Base-by-base conservation (phyloP, 495 filamentous ascomycete species). In the Aspergillus affinis region DNA sequence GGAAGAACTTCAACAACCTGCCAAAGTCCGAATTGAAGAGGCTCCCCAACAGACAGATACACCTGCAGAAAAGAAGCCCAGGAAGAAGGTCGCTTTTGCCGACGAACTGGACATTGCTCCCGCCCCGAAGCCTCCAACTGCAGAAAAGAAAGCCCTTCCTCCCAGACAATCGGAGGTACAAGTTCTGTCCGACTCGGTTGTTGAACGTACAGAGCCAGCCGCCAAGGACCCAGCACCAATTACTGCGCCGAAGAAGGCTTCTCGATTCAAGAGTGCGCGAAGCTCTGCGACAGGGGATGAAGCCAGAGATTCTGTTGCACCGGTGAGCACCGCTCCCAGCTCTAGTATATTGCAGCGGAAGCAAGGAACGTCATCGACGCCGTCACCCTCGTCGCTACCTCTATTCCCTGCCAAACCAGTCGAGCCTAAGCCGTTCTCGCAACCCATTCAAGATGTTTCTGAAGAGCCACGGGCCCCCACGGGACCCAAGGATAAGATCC, bases 41-140 rank as follows among this genome's bases (percentile, higher is more conserved):
- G 51, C 47, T 17, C 51, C 55, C 19, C 64, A 65, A 1, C 20
- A 53, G 8, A 47, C 54, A 0, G 59, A 59, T 12, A 49, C 47
- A 48, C 48, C 21, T 23, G 60, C 67, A 27, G 64, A 63, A 45
- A 65, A 73, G 49, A 81, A 81, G 48, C 61, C 70, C 4, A 77
- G 77, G 61, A 91, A 89, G 78, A 96, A 92, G 73, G 84, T 84
- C 26, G 90, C 95, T 8, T 96, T 96, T 71, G 87, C 92, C 4
- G 67, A 86, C 23, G 81, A 85, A 21, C 81, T 96, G 48, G 89
- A 97, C 66, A 88, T 96, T 60, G 83, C 86, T 3, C 79, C 82
- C 51, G 61, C 69, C 9, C 53, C 78, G 15, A 65, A 73, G 23
- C 52, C 68, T 8, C 66, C 69, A 15, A 57, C 44, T 18, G 21